Evolutionary conservation across 768 basidiomycete genomes (phyloP), one percentile per base, ranked within the genome.

Genomic region (Kondoa malvinella): DNA sequence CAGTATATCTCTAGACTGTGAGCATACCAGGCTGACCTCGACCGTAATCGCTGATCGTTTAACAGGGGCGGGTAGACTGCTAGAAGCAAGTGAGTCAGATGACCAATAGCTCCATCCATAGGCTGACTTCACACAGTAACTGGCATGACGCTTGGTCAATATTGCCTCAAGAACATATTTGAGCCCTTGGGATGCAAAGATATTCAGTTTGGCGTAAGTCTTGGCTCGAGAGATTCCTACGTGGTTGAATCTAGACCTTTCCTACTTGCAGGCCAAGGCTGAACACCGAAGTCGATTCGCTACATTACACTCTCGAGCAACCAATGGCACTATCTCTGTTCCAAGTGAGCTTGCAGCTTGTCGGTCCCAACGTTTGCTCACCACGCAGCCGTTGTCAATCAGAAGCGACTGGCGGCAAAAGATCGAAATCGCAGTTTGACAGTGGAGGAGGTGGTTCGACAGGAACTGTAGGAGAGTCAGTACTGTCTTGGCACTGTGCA

Each of bases 131-230:
- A 25, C 26, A 61, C 34, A 31, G 33, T 69, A 34, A 68, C 68
- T 56, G 66, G 67, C 25, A 33, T 68, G 59, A 59, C 67, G 30
- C 50, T 69, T 2, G 68, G 68, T 1, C 56, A 69, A 8, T 69
- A 69, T 25, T 40, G 57, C 34, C 30, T 40, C 56, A 57, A 67
- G 59, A 67, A 69, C 58, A 69, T 69, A 30, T 69, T 69, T 57
- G 68, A 69, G 30, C 68, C 68, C 4, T 32, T 69, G 15, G 68
- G 68, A 25, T 70, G 69, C 33, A 61, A 68, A 61, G 68, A 69
- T 17, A 12, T 69, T 27, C 56, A 56, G 29, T 69, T 50, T 69
- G 34, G 69, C 12, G 64, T 68, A 3, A 4, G 29, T n/a, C 15
- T 56, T 65, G 17, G 4, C 4, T 21, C 58, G 31, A 14, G 27